These are phyloP conservation scores for Moricandia moricandioides DNA, from an alignment of 345 rosid genomes.

Conservation along the genomic window DNA sequence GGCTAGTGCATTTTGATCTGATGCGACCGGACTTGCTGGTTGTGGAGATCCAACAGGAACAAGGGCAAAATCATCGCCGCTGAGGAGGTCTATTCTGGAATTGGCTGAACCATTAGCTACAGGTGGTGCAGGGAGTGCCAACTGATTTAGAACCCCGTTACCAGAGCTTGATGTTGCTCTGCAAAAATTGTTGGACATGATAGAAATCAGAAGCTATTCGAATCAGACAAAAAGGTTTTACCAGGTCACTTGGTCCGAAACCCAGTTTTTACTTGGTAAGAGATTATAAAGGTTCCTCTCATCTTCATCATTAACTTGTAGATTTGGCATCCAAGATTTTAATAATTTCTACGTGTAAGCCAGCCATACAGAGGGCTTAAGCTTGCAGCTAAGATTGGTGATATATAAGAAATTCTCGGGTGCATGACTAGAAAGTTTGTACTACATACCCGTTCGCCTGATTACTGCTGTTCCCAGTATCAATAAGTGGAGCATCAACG, in stretches of 20 bases:
- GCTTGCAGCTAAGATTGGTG: not conserved
- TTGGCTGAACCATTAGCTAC: conserved; percentile 58
- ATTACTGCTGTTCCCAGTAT: conserved; percentile 62
- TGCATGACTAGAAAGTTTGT: conserved; percentile 14
- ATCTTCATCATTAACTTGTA: conserved; percentile 7
- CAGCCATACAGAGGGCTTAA: conserved; percentile 5
- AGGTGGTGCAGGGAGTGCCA: conserved; percentile 85
- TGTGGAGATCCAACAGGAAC: conserved; percentile 74
- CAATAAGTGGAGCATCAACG: conserved; percentile 68
- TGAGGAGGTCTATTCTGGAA: conserved; percentile 86
- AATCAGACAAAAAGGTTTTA: conserved; percentile 12
- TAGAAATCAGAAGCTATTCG: conserved; percentile 14
- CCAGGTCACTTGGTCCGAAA: not conserved
- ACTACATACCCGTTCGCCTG: conserved; percentile 39
- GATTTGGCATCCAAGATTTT: conserved; percentile 10
- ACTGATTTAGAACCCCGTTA: conserved; percentile 61
- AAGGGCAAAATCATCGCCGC: conserved; percentile 86
- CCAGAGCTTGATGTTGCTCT: conserved; percentile 61
- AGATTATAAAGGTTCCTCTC: not conserved
- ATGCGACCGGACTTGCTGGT: conserved; percentile 46
- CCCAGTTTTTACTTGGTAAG: conserved; percentile 8
- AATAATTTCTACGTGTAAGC: not conserved
- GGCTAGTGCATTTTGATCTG: conserved; percentile 87
- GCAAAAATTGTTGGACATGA: conserved; percentile 25
- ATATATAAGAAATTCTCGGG: not conserved